These are phyloP conservation scores for Ustilago crameri DNA, from an alignment of 1,284 basidiomycete species.

Conservation along the genomic window DNA sequence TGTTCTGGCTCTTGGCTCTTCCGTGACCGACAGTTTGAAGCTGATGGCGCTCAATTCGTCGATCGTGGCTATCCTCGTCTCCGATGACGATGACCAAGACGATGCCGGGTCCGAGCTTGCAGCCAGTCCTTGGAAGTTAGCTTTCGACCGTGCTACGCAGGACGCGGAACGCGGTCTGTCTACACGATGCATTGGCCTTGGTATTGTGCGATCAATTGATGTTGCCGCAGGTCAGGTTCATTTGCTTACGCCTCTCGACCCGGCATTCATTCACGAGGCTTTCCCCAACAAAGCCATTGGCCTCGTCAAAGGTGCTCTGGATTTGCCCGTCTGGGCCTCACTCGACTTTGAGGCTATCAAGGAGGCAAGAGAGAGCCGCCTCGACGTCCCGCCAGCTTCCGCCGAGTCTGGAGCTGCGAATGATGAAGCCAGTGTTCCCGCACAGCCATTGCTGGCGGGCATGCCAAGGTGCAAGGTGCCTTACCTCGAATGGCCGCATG, in stretches of 20 bases:
- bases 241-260: slow-evolving; percentile 65
- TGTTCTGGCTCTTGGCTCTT: slow-evolving; percentile 48
- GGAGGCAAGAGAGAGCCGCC: slow-evolving; percentile 40
- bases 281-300: slow-evolving; percentile 70
- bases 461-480: slow-evolving; percentile 77
- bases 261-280: slow-evolving; percentile 71
- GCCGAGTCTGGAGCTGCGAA: neutral
- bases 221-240: slow-evolving; percentile 36
- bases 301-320: slow-evolving; percentile 85
- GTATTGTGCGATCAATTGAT: slow-evolving; percentile 61
- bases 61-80: slow-evolving; percentile 73
- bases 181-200: slow-evolving; percentile 50
- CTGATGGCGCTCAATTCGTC: slow-evolving; percentile 80
- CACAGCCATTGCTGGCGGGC: slow-evolving; percentile 71
- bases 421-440: neutral
- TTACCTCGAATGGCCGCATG: slow-evolving; percentile 81
- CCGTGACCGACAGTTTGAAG: slow-evolving; percentile 38
- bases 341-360: slow-evolving; percentile 75
- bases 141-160: slow-evolving; percentile 25
- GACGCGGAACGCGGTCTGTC: slow-evolving; percentile 3
- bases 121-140: slow-evolving; percentile 30
- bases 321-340: slow-evolving; percentile 87
- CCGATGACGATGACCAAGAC: slow-evolving; percentile 2
- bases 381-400: slow-evolving; percentile 14
- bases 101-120: neutral